Evolutionary conservation across 2,329 filamentous ascomycete genomes (phyloP).

Genomic region (Paraconiothyrium brasiliense): DNA sequence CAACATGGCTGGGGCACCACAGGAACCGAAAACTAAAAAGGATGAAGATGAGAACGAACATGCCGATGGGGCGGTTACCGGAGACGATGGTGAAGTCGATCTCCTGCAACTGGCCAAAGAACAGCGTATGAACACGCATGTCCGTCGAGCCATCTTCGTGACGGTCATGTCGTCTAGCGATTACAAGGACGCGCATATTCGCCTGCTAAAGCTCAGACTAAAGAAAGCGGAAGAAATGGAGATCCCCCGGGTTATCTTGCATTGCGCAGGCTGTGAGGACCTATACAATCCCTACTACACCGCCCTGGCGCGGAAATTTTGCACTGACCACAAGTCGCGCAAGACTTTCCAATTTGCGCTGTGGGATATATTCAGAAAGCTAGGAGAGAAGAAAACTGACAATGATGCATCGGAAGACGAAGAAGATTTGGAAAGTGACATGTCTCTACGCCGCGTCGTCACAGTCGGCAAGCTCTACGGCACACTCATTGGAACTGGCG

Average conservation of each 20-base stretch:
- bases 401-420: constrained; percentile 66
- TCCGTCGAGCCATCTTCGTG: constrained; percentile 91
- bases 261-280: constrained; percentile 84
- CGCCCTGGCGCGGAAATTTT: constrained; percentile 81
- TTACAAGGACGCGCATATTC: constrained; percentile 81
- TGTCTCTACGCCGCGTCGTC: constrained; percentile 68
- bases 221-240: constrained; percentile 88
- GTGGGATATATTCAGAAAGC: constrained; percentile 83
- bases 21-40: constrained; percentile 48
- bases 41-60: constrained; percentile 25
- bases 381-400: constrained; percentile 80
- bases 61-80: constrained; percentile 25
- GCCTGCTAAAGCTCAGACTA: constrained; percentile 81
- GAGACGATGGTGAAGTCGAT: constrained; percentile 62
- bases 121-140: constrained; percentile 86
- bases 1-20: constrained; percentile 47
- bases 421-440: constrained; percentile 57
- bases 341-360: constrained; percentile 89
- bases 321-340: constrained; percentile 75
- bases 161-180: constrained; percentile 87
- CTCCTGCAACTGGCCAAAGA: constrained; percentile 77
- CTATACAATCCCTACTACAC: constrained; percentile 94
- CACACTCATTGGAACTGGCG: constrained; percentile 67
- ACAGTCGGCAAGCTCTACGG: constrained; percentile 75
- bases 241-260: constrained; percentile 85